Percentiles rank a stretch among this genome's conserved stretches.
Evolutionary conservation across 306 rosid genomes (phyloP).

Genomic region (Senna tora): DNA sequence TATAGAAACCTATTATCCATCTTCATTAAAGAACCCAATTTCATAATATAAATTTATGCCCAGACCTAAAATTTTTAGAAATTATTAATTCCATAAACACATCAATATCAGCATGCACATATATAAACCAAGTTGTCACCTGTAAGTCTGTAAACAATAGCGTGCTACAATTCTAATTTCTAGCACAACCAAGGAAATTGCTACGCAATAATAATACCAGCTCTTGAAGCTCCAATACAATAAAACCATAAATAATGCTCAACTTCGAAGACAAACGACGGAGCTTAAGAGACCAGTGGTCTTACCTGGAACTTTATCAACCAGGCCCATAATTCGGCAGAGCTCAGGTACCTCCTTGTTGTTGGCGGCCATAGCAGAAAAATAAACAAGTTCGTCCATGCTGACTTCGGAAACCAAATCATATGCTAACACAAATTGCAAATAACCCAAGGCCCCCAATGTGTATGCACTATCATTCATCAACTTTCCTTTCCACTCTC

Average conservation of each 20-base stretch:
- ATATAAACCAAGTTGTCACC: neutral
- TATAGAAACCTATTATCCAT: neutral
- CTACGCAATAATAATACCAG: neutral
- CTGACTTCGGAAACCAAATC: conserved; percentile 57
- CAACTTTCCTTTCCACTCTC: conserved; percentile 57
- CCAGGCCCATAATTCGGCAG: conserved; percentile 50
- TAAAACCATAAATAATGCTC: conserved; percentile 14
- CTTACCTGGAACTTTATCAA: conserved; percentile 53
- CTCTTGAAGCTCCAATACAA: neutral
- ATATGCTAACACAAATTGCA: conserved; percentile 64
- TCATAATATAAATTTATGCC: conserved; percentile 18
- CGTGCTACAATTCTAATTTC: neutral
- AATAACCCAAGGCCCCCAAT: conserved; percentile 55
- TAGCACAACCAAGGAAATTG: neutral
- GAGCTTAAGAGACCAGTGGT: conserved; percentile 1
- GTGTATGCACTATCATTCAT: conserved; percentile 32
- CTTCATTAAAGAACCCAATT: neutral
- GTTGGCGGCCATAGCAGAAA: conserved; percentile 42
- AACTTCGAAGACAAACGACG: neutral
- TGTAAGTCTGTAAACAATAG: conserved; percentile 8
- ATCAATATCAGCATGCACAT: neutral
- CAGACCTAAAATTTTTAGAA: neutral
- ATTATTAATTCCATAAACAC: neutral
- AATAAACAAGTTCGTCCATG: conserved; percentile 60
- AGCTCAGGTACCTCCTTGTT: conserved; percentile 51